A percentile compares a stretch with the other conserved stretches of the same genome.
Evolutionary conservation across 2,329 filamentous ascomycete species (phyloP).

Genomic region (Colletotrichum sidae): DNA sequence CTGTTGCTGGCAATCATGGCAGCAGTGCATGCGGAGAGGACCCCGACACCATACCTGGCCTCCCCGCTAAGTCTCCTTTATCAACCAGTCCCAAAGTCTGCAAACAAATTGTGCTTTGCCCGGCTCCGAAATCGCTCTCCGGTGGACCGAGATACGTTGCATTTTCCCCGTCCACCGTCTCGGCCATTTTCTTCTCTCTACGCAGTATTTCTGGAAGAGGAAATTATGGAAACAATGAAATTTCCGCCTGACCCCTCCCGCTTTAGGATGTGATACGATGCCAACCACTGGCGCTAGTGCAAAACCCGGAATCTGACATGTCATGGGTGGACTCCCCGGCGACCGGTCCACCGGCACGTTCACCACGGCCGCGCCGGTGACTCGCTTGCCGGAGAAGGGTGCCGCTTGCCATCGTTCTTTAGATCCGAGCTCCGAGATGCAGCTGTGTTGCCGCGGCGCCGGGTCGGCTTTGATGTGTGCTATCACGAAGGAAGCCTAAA

Average conservation of each 20-base stretch:
- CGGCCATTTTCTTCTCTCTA: constrained; percentile 8
- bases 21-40: neutral
- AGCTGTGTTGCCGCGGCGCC: constrained; percentile 49
- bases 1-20: neutral
- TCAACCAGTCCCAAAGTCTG: constrained; percentile 9
- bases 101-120: constrained; percentile 1
- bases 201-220: neutral
- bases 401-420: constrained; percentile 51
- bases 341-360: constrained; percentile 5
- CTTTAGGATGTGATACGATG: too few relatives aligned
- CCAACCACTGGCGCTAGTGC: neutral
- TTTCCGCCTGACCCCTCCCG: constrained; percentile 16
- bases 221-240: constrained; percentile 8
- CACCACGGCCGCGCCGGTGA: neutral
- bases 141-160: constrained; percentile 1
- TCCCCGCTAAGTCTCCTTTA: constrained; percentile 9
- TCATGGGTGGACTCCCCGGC: constrained; percentile 4
- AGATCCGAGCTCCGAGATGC: constrained; percentile 53
- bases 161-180: neutral
- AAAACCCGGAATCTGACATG: constrained; percentile 1
- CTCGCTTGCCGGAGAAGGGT: constrained; percentile 5
- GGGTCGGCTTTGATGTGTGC: constrained; percentile 48
- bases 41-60: neutral
- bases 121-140: constrained; percentile 22
- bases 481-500: constrained; percentile 48